phyloP scores from a whole-genome alignment of 495 filamentous ascomycete genomes.

The Rhypophila decipiens region DNA sequence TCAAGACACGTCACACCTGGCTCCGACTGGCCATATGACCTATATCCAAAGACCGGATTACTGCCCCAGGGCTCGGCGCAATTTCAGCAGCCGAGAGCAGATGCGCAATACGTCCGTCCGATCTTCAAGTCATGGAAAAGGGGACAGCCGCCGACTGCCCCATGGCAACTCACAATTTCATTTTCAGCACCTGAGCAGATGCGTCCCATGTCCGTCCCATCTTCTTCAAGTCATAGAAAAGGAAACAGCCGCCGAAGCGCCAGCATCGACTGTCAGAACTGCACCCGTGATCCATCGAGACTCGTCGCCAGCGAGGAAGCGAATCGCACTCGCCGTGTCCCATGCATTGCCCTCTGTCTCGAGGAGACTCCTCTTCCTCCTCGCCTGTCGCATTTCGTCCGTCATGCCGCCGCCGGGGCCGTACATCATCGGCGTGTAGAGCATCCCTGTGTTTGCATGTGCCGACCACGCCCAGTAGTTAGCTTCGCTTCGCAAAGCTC shows the following conservation, averaged over 20 bases:
- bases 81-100: too few relatives aligned
- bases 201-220: too few relatives aligned
- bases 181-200: too few relatives aligned
- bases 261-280: constrained; percentile 42
- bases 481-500: background rate
- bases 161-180: too few relatives aligned
- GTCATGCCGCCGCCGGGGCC: constrained; percentile 43
- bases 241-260: constrained; percentile 11
- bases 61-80: too few relatives aligned
- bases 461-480: background rate
- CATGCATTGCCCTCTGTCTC: constrained; percentile 49
- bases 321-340: constrained; percentile 35
- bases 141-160: too few relatives aligned
- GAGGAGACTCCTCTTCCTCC: constrained; percentile 45
- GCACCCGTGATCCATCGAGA: constrained; percentile 46
- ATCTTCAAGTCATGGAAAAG: too few relatives aligned
- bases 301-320: constrained; percentile 41
- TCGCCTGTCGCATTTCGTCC: constrained; percentile 38
- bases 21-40: too few relatives aligned
- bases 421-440: constrained; percentile 58
- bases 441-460: constrained; percentile 27
- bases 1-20: too few relatives aligned
- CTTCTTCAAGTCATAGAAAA: too few relatives aligned
- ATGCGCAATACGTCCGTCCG: too few relatives aligned
- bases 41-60: too few relatives aligned